Base-by-base conservation (phyloP, 2,329 filamentous ascomycete species). In the Talaromyces sp. region DNA sequence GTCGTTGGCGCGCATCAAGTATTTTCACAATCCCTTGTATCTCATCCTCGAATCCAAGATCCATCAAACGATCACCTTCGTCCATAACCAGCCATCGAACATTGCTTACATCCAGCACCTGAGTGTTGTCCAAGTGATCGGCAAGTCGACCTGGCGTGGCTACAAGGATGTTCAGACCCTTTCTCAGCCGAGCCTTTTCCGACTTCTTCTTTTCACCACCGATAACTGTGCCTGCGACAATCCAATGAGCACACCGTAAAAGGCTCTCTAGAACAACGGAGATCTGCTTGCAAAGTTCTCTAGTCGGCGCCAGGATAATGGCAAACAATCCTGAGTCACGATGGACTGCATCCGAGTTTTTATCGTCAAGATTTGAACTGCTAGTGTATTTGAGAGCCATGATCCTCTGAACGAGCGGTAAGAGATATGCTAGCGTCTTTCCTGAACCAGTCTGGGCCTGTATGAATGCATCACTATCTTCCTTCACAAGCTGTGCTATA, bases 51-150 rank as follows among this genome's bases (percentile, higher is more conserved):
- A 99, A 99, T 0, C 95, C 95, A 70, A 98, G 84, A 72, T 99
- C 95, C 94, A 99, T 97, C 73, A 99, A 81, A n/a, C 95, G 86
- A 81, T 99, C 95, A 33, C 95, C 95, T 76, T 99, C 95, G 69
- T 99, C 95, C 5, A 99, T 83, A 2, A 99, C 88, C 28, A 99
- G 79, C 95, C 95, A 99, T 63, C 94, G 84, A 4, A 97, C 94
- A 27, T 89, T 93, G 69, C 90, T 90, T 47, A 98, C 87, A 66
- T 95, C 91, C 58, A 99, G 81, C 0, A 89, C 92, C 75, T 96
- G 87, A 0, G 95, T 99, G 72, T 97, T 92, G 68, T 96, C 89
- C 55, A 99, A 79, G 76, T 99, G 95, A 79, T 99, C 95, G 4
- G 88, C 90, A 62, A 99, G 80, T 64, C 95, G 86, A 70, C 95